Evolutionary conservation across 1,284 basidiomycete species (phyloP).

Genomic region (Ustilago nuda): DNA sequence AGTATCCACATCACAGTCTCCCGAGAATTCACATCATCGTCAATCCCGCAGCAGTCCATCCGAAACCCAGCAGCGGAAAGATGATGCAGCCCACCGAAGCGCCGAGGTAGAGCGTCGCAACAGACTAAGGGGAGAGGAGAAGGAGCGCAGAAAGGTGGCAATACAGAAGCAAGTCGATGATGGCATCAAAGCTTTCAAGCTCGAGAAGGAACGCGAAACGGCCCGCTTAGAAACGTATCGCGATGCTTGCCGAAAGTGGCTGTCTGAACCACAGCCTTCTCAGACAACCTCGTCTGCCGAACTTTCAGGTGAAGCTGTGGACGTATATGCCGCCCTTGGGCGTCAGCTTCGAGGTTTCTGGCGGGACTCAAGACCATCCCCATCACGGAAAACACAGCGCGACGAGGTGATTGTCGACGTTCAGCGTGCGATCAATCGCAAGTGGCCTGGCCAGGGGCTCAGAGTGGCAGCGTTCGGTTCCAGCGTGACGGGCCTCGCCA

Average conservation of each 20-base stretch:
- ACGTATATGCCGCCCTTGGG: slow-evolving; percentile 29
- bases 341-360: slow-evolving; percentile 45
- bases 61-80: neutral
- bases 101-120: slow-evolving; percentile 42
- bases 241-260: slow-evolving; percentile 28
- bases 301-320: slow-evolving; percentile 7
- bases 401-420: slow-evolving; percentile 42
- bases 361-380: slow-evolving; percentile 35
- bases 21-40: neutral
- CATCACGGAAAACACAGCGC: slow-evolving; percentile 13
- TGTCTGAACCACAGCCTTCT: slow-evolving; percentile 6
- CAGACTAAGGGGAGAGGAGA: slow-evolving; percentile 24
- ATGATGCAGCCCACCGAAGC: slow-evolving; percentile 20
- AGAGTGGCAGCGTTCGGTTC: slow-evolving; percentile 59
- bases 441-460: slow-evolving; percentile 47
- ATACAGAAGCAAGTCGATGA: slow-evolving; percentile 33
- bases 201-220: slow-evolving; percentile 23
- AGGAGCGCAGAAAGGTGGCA: slow-evolving; percentile 17
- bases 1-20: neutral
- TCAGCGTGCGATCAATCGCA: slow-evolving; percentile 38
- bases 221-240: slow-evolving; percentile 19
- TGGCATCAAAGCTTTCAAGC: slow-evolving; percentile 28
- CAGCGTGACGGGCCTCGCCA: slow-evolving; percentile 54
- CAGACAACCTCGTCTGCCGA: neutral
- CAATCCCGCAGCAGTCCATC: neutral